Conservation (phyloP, 805 yeast species). For the Saturnispora galanensis region DNA sequence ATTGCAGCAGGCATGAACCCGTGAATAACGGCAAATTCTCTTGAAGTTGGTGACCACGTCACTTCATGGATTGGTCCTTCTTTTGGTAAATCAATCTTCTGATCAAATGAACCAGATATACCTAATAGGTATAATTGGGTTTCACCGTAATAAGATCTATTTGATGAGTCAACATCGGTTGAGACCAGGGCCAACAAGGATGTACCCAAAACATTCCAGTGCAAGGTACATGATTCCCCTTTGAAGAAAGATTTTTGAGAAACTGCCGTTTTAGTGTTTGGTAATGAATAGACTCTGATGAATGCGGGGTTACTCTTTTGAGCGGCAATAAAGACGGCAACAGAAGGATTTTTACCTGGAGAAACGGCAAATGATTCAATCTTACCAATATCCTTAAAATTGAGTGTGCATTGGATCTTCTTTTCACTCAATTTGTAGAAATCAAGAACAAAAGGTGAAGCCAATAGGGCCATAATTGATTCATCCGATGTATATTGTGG, state of each 20-base stretch:
- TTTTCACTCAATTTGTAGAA: constrained; percentile 43
- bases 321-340: constrained; percentile 88
- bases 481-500: constrained; percentile 87
- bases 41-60: constrained; percentile 92
- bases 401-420: constrained; percentile 52
- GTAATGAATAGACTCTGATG: constrained; percentile 74
- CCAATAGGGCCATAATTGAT: constrained; percentile 49
- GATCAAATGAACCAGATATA: constrained; percentile 85
- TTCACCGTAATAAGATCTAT: constrained; percentile 94
- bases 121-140: constrained; percentile 85
- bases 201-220: constrained; percentile 93
- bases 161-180: constrained; percentile 90
- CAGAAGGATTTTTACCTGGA: constrained; percentile 82
- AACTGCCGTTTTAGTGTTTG: constrained; percentile 66
- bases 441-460: constrained; percentile 48
- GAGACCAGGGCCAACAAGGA: constrained; percentile 88
- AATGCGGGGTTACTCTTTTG: constrained; percentile 80
- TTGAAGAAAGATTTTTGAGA: constrained; percentile 86
- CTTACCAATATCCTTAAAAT: constrained; percentile 42
- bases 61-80: constrained; percentile 98
- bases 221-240: constrained; percentile 86
- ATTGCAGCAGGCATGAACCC: constrained; percentile 98
- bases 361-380: constrained; percentile 49
- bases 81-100: constrained; percentile 74
- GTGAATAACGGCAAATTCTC: constrained; percentile 94